Conservation (phyloP, 2,329 filamentous ascomycete species). For the Trichoderma sp. region DNA sequence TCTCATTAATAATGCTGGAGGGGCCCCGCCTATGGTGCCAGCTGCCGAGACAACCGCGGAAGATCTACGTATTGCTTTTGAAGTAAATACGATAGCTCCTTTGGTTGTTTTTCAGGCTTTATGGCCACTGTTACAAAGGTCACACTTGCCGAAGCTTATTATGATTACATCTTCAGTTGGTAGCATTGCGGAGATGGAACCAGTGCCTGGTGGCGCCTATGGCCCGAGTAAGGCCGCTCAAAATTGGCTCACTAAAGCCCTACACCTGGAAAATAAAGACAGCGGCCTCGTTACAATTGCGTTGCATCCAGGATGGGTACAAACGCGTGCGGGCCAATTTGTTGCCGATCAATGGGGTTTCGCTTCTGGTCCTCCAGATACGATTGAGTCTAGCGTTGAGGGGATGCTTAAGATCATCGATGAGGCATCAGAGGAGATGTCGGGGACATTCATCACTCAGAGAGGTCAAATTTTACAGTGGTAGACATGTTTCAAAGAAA, state of each 20-base stretch:
- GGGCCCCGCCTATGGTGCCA: conserved; percentile 31
- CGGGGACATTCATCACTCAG: conserved; percentile 24
- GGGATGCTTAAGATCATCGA: conserved; percentile 38
- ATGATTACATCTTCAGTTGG: conserved; percentile 37
- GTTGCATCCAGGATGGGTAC: conserved; percentile 40
- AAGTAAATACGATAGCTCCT: conserved; percentile 44
- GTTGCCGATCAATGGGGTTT: conserved; percentile 34
- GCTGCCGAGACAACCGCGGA: conserved; percentile 29
- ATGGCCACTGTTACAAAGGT: conserved; percentile 35
- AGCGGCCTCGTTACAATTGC: conserved; percentile 29
- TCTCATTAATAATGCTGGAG: conserved; percentile 51
- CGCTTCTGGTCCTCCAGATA: conserved; percentile 24
- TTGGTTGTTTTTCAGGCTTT: conserved; percentile 36
- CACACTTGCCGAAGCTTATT: conserved; percentile 32
- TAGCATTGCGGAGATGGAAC: conserved; percentile 33
- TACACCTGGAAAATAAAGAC: conserved; percentile 29
- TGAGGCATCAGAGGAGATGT: conserved; percentile 26
- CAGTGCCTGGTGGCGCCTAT: conserved; percentile 34
- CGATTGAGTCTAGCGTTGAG: conserved; percentile 32
- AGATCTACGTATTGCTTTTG: conserved; percentile 39
- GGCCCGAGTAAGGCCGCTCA: conserved; percentile 36
- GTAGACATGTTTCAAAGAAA: neutral
- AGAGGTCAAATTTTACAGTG: neutral
- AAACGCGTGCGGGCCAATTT: conserved; percentile 31
- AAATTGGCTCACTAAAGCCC: conserved; percentile 34